phyloP scores from a whole-genome alignment of 257 asterid genomes.

The Nicotiana undulata region DNA sequence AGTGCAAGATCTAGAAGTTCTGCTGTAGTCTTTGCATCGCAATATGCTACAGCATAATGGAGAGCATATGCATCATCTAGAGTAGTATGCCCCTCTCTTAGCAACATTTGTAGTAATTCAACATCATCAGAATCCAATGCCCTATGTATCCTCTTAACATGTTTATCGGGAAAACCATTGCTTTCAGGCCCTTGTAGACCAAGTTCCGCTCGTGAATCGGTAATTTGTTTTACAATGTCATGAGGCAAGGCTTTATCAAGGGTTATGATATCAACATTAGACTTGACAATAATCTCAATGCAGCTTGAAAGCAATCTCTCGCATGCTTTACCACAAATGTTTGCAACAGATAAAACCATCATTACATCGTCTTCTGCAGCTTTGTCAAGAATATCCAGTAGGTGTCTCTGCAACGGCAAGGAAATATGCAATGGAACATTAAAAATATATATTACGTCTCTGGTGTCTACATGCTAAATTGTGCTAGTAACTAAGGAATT shows the following conservation, averaged over 20 bases:
- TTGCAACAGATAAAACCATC: slow-evolving; percentile 66
- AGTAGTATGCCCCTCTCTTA: slow-evolving; percentile 75
- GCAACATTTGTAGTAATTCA: slow-evolving; percentile 81
- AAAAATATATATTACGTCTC: background rate
- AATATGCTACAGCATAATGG: slow-evolving; percentile 93
- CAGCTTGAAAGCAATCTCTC: slow-evolving; percentile 52
- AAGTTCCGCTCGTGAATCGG: slow-evolving; percentile 45
- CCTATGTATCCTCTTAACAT: slow-evolving; percentile 82
- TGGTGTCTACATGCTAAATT: background rate
- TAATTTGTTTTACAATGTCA: slow-evolving; percentile 53
- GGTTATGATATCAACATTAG: slow-evolving; percentile 72
- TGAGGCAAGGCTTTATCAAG: slow-evolving; percentile 73
- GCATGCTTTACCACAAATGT: slow-evolving; percentile 47
- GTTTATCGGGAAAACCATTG: slow-evolving; percentile 56
- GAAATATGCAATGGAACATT: slow-evolving; percentile 5
- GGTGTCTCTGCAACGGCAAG: slow-evolving; percentile 46
- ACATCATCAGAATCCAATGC: slow-evolving; percentile 96
- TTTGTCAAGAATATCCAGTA: slow-evolving; percentile 63
- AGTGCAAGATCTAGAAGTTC: slow-evolving; percentile 89
- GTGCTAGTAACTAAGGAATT: background rate
- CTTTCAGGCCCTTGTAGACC: slow-evolving; percentile 44
- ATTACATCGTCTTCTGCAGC: slow-evolving; percentile 70
- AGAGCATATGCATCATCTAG: slow-evolving; percentile 84
- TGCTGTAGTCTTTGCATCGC: slow-evolving; percentile 83
- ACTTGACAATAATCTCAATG: slow-evolving; percentile 63